A percentile compares a stretch with the other conserved stretches of the same genome.
phyloP scores from a whole-genome alignment of 148 eudicot genomes.

The Rhododendron mucronatum region DNA sequence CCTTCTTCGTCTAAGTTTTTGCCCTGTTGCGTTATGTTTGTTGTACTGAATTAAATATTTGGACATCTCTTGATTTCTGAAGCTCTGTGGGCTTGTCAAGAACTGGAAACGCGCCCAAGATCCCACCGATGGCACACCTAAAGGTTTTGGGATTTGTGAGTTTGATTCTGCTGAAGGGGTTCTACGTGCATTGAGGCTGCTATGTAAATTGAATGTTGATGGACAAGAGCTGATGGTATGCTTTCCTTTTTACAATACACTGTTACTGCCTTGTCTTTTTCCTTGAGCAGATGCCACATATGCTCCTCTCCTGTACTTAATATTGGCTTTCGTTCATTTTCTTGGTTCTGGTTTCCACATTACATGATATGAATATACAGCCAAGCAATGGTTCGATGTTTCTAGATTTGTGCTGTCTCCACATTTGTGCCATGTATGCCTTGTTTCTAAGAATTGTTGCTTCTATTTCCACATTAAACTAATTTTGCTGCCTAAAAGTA shows the following conservation, averaged over 20 bases:
- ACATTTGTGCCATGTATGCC: background rate
- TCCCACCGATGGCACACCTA: constrained; percentile 71
- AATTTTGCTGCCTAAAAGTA: background rate
- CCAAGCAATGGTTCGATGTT: background rate
- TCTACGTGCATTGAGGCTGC: constrained; percentile 83
- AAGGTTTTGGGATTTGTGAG: constrained; percentile 87
- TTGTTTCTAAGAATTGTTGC: no score
- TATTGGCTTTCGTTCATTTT: background rate
- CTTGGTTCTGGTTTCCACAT: background rate
- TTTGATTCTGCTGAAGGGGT: constrained; percentile 94
- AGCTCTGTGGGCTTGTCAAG: constrained; percentile 97
- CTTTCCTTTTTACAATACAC: background rate
- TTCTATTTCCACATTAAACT: no score
- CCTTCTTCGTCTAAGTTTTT: background rate
- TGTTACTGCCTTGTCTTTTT: background rate
- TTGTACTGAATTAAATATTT: background rate
- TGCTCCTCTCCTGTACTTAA: background rate
- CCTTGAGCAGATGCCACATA: background rate
- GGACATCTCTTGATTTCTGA: constrained; percentile 23
- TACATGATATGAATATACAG: background rate
- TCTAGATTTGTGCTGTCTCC: background rate
- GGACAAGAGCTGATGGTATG: constrained; percentile 90
- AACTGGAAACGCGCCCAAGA: constrained; percentile 93
- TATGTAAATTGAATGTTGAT: constrained; percentile 77
- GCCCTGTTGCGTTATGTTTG: background rate